Evolutionary conservation across 2,329 filamentous ascomycete genomes (phyloP), one percentile per base, ranked within the genome.

Genomic region (Aspergillus awamori): DNA sequence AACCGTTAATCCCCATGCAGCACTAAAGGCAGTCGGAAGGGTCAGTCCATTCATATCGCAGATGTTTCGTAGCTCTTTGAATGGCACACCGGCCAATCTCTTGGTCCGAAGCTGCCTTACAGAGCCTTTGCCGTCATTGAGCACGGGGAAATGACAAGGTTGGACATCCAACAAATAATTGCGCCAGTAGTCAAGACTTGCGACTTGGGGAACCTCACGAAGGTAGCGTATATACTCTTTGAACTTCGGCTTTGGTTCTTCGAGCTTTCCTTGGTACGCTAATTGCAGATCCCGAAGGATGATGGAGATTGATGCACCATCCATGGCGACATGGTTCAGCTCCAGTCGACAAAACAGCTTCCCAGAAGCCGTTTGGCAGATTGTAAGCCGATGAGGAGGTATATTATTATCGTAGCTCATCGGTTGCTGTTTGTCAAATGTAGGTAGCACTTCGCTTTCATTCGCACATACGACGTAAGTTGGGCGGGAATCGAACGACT

Each of bases 1-100:
- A 1, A 96, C 77, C 0, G 87, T 86, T 1, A 85, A 81, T 0
- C 87, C 77, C 89, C 93, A 96, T 2, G 88, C 81, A 3, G 90
- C 88, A 73, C 96, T 90, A 2, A 93, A 80, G 0, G 78, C 76
- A 60, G 83, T 84, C 2, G 82, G 78, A 2, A 84, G 58, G 0
- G 83, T 85, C 17, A 84, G 72, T 4, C 78, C 78, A 52, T 77
- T 70, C 6, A 70, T 65, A 41, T 80, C 77, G 62, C 82, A 84
- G 8, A 75, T 69, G 0, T 22, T 57, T 47, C 77, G 77, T 1
- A 82, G 69, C 5, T 69, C 68, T 0, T 54, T 26, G 17, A 79
- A 62, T 3, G 67, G 65, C 6, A 57, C 65, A 30, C 74, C 74
- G 5, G 72, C 68, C 20, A 78, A 64, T 1, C 70, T 67, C 20